Evolutionary conservation across 1,139 yeast genomes (phyloP).

Genomic region (Suhomyces bolitotheri): DNA sequence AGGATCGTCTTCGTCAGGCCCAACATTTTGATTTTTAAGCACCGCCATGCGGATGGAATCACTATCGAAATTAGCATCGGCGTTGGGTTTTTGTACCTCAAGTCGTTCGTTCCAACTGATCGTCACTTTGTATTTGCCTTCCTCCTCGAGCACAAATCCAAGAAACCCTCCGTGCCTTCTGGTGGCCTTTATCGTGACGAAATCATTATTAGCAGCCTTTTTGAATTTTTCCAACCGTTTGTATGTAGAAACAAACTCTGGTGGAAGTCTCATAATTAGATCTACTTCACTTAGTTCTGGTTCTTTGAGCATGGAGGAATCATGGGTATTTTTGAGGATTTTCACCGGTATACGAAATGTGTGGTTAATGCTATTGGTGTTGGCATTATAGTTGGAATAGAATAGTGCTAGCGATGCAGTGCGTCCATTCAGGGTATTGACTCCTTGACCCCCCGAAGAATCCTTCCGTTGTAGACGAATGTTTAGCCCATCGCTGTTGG

Average conservation of each 20-base stretch:
- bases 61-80: slow-evolving; percentile 19
- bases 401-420: slow-evolving; percentile 55
- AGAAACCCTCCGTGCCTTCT: slow-evolving; percentile 39
- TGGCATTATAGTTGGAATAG: slow-evolving; percentile 40
- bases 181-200: slow-evolving; percentile 37
- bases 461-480: slow-evolving; percentile 54
- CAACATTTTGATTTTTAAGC: slow-evolving; percentile 12
- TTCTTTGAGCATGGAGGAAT: slow-evolving; percentile 40
- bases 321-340: slow-evolving; percentile 48
- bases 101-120: slow-evolving; percentile 57
- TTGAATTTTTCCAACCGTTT: slow-evolving; percentile 59
- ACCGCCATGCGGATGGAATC: slow-evolving; percentile 24
- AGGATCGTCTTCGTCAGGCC: slow-evolving; percentile 23
- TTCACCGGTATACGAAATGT: slow-evolving; percentile 61
- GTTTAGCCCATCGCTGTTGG: slow-evolving; percentile 51
- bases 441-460: slow-evolving; percentile 30
- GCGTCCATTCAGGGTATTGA: slow-evolving; percentile 31
- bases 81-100: slow-evolving; percentile 34
- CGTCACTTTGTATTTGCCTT: slow-evolving; percentile 51
- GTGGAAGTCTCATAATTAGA: slow-evolving; percentile 51
- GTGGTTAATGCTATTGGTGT: slow-evolving; percentile 48
- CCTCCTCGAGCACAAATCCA: slow-evolving; percentile 55
- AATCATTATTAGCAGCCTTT: slow-evolving; percentile 29
- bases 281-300: slow-evolving; percentile 52
- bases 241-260: slow-evolving; percentile 47